A percentile compares a stretch with the other conserved stretches of the same genome.
Evolutionary conservation across 768 basidiomycete species (phyloP).

Genomic region (Rhodosporidiobolus sp.): DNA sequence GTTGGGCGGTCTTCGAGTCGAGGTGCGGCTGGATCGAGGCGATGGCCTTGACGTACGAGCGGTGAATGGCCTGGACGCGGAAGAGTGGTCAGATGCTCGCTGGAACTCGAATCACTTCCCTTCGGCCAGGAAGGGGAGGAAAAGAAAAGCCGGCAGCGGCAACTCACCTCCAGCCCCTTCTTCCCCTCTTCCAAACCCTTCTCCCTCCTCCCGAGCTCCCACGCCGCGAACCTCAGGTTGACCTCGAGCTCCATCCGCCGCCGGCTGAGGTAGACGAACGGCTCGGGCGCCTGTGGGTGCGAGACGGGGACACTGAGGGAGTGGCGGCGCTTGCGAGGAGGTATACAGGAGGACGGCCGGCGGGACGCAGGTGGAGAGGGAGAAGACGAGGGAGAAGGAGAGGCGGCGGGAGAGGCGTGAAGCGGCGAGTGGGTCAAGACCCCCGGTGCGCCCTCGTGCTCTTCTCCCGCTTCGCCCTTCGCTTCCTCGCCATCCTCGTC

Average conservation of each 20-base stretch:
- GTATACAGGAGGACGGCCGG: neutral
- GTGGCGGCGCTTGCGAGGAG: neutral
- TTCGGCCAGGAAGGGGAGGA: neutral
- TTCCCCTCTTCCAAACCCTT: neutral
- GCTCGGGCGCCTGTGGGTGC: neutral
- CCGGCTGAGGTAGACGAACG: neutral
- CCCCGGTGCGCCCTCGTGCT: too few species aligned
- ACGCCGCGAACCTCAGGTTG: neutral
- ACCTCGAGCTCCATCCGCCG: neutral
- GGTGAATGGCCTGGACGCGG: neutral
- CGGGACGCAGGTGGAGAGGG: too few species aligned
- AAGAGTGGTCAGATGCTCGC: neutral
- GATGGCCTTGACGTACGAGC: constrained; percentile 12
- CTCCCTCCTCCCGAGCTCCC: neutral
- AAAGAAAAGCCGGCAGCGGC: too few species aligned
- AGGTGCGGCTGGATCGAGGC: neutral
- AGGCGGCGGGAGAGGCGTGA: too few species aligned
- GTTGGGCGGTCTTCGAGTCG: neutral
- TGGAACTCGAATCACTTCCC: neutral
- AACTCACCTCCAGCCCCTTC: neutral
- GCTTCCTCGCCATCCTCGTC: too few species aligned
- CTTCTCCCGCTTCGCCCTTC: too few species aligned
- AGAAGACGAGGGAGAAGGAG: too few species aligned
- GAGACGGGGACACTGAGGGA: neutral
- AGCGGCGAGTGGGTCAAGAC: too few species aligned